phyloP scores from a whole-genome alignment of 306 rosid genomes.

The Cucurbita pepo region DNA sequence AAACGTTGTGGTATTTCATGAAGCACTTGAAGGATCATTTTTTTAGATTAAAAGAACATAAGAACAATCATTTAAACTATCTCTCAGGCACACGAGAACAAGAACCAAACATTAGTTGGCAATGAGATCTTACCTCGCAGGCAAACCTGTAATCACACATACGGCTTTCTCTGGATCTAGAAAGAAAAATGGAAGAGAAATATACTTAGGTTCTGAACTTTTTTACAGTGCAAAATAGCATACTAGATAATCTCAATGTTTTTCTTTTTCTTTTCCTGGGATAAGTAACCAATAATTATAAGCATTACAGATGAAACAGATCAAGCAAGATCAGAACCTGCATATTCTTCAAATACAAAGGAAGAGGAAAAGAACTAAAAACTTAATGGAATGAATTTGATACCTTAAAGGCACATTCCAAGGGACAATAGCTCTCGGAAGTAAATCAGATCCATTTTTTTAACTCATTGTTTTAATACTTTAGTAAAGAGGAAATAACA shows the following conservation, averaged over 20 bases:
- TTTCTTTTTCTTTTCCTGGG: too few relatives aligned
- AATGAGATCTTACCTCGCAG: constrained; percentile 68
- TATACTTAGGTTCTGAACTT: too few relatives aligned
- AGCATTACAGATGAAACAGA: not conserved
- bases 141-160: constrained; percentile 78
- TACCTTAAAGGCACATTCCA: not conserved
- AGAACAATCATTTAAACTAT: too few relatives aligned
- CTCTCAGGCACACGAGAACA: too few relatives aligned
- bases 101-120: not conserved
- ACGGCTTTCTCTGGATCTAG: constrained; percentile 78
- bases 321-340: not conserved
- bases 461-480: not conserved
- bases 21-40: too few relatives aligned
- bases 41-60: too few relatives aligned
- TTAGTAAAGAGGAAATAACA: not conserved
- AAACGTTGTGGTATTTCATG: too few relatives aligned
- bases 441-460: not conserved
- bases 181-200: constrained; percentile 6
- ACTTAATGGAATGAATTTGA: not conserved
- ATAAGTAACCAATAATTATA: not conserved
- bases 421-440: not conserved
- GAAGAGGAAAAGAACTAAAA: not conserved
- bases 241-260: too few relatives aligned
- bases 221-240: too few relatives aligned
- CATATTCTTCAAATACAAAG: not conserved